A percentile compares a stretch with the other conserved stretches of the same genome.
Evolutionary conservation across 257 asterid genomes (phyloP).

Genomic region (Solanum sejunctum): DNA sequence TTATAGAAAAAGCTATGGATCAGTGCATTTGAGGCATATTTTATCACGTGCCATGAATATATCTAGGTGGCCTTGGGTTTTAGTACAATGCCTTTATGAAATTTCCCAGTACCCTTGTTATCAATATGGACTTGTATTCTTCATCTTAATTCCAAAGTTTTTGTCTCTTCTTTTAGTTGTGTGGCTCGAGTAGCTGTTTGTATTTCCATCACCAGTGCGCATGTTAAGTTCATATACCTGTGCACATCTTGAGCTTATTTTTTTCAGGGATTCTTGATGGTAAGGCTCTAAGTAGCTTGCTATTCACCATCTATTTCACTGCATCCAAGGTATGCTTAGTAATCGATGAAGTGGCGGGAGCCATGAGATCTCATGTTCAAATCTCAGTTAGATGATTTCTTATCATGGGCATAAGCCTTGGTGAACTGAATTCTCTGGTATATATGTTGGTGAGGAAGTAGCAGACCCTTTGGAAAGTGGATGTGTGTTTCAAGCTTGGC

Average conservation of each 20-base stretch:
- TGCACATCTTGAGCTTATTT: neutral
- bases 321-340: neutral
- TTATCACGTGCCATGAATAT: neutral
- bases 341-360: neutral
- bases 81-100: neutral
- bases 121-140: neutral
- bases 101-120: neutral
- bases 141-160: neutral
- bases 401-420: neutral
- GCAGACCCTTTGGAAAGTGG: no score
- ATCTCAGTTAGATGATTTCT: neutral
- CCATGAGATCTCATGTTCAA: neutral
- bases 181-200: neutral
- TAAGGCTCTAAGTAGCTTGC: neutral
- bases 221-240: neutral
- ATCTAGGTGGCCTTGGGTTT: neutral
- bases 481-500: no score
- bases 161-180: neutral
- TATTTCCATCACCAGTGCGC: neutral
- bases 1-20: neutral
- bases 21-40: neutral
- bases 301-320: neutral
- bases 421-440: no score
- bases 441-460: no score
- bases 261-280: neutral